Conservation (phyloP, 208 protist genomes). For the Wallacemonas sp. region DNA sequence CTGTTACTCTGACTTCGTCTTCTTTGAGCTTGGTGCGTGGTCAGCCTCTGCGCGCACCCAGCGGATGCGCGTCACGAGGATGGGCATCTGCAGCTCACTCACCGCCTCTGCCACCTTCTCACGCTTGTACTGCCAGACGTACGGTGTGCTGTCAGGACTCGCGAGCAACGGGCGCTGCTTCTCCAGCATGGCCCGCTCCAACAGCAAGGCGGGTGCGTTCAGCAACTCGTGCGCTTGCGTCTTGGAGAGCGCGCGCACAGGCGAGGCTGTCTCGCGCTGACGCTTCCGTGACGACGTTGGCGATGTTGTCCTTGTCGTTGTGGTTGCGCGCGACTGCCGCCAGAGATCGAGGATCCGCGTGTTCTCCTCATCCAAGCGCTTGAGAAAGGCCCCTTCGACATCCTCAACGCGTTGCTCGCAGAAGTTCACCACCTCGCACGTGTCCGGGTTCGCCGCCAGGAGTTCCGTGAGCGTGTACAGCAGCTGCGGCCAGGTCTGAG, state of each 20-base stretch:
- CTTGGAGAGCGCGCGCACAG: neutral
- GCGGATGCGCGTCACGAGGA: conserved; percentile 63
- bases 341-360: neutral
- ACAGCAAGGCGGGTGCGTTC: neutral
- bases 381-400: conserved; percentile 77
- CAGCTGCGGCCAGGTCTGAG: conserved; percentile 77
- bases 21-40: neutral
- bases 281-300: neutral
- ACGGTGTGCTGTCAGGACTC: conserved; percentile 36
- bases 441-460: conserved; percentile 43
- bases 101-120: conserved; percentile 44
- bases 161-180: conserved; percentile 28
- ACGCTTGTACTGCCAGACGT: conserved; percentile 43
- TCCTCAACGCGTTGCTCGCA: conserved; percentile 89
- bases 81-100: conserved; percentile 73
- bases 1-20: neutral
- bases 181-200: neutral
- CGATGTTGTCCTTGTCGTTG: neutral
- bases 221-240: neutral
- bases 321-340: neutral
- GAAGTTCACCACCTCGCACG: conserved; percentile 82
- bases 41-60: conserved; percentile 31
- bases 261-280: neutral
- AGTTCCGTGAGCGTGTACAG: conserved; percentile 86
- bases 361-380: conserved; percentile 65